These are phyloP conservation scores for Spirogloea muscicola DNA, from an alignment of 139 green algal genomes.

Conservation along the genomic window DNA sequence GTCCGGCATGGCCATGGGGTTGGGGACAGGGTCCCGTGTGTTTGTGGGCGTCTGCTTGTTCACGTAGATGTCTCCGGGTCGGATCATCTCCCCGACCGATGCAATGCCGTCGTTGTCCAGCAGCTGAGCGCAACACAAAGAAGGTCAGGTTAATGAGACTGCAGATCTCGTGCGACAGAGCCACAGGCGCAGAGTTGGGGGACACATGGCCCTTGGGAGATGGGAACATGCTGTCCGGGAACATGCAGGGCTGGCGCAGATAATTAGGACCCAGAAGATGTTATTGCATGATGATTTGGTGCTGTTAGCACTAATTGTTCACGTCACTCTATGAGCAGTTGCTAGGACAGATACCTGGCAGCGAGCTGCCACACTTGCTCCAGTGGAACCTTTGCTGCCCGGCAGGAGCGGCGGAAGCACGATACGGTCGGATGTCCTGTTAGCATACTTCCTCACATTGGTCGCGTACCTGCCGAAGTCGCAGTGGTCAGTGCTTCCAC, in stretches of 20 bases:
- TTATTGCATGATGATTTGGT: too few relatives aligned
- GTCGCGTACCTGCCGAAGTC: constrained; percentile 43
- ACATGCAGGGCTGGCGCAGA: too few relatives aligned
- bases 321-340: too few relatives aligned
- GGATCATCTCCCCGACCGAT: constrained; percentile 74
- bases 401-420: constrained; percentile 50
- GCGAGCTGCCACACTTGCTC: not conserved
- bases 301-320: too few relatives aligned
- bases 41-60: constrained; percentile 90
- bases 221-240: too few relatives aligned
- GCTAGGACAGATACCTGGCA: constrained; percentile 20
- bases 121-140: too few relatives aligned
- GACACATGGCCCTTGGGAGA: too few relatives aligned
- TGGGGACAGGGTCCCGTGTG: constrained; percentile 68
- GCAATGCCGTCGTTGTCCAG: constrained; percentile 89
- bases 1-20: constrained; percentile 64
- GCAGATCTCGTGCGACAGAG: too few relatives aligned
- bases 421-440: constrained; percentile 82
- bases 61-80: constrained; percentile 77
- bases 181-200: too few relatives aligned
- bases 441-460: constrained; percentile 81
- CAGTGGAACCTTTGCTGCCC: not conserved
- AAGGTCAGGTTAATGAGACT: too few relatives aligned
- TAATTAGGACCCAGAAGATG: too few relatives aligned
- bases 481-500: too few relatives aligned